These are phyloP conservation scores for Tylopilus intermedius DNA, from an alignment of 768 basidiomycete species.

Conservation along the genomic window DNA sequence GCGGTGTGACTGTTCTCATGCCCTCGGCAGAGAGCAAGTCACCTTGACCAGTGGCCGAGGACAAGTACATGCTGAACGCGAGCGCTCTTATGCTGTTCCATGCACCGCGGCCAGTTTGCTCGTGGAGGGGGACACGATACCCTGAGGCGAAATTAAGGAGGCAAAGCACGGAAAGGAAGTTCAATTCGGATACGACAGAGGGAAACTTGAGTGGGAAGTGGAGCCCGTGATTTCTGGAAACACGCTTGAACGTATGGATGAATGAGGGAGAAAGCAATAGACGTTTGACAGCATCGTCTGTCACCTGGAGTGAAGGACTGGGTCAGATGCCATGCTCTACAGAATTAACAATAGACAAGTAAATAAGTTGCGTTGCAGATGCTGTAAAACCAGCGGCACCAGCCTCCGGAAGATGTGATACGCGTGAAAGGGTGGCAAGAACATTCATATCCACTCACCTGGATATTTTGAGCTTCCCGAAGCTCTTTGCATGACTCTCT, in stretches of 20 bases:
- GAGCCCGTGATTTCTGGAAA: constrained; percentile 64
- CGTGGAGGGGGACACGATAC: constrained; percentile 70
- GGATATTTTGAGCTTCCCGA: constrained; percentile 44
- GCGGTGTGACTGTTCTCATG: constrained; percentile 48
- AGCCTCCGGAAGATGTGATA: constrained; percentile 1
- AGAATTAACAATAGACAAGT: background rate
- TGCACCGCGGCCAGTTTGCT: constrained; percentile 70
- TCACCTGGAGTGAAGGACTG: constrained; percentile 42
- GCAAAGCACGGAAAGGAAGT: constrained; percentile 71
- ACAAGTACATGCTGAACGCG: constrained; percentile 66
- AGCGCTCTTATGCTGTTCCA: constrained; percentile 80
- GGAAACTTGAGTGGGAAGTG: constrained; percentile 77
- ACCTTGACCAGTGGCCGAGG: constrained; percentile 48
- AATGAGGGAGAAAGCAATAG: constrained; percentile 65
- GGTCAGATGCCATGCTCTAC: constrained; percentile 8
- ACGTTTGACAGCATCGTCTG: constrained; percentile 50
- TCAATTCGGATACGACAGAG: constrained; percentile 69
- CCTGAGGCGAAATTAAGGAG: constrained; percentile 83
- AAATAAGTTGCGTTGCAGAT: background rate
- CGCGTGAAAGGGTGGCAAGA: background rate
- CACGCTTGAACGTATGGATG: constrained; percentile 53
- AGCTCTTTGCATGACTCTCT: constrained; percentile 48
- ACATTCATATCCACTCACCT: constrained; percentile 36
- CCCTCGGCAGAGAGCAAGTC: constrained; percentile 66
- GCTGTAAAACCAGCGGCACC: background rate